Conservation (phyloP, 768 basidiomycete genomes). For the Serendipita vermifera region DNA sequence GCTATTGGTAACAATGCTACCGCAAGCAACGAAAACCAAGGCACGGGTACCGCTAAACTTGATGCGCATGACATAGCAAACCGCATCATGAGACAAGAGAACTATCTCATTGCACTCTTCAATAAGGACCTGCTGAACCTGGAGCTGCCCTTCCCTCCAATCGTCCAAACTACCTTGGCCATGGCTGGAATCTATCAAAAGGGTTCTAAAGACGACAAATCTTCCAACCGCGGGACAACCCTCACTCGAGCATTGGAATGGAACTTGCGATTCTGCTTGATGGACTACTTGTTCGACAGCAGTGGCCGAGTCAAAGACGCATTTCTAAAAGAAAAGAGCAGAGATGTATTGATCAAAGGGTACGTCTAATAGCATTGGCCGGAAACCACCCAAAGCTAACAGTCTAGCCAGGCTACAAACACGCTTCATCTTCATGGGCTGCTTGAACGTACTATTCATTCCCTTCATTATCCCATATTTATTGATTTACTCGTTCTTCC, state of each 20-base stretch:
- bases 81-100: constrained; percentile 94
- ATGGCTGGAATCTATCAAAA: constrained; percentile 20
- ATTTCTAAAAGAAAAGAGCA: constrained; percentile 77
- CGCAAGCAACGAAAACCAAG: constrained; percentile 34
- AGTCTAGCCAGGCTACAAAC: constrained; percentile 45
- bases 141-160: constrained; percentile 58
- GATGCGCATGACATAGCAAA: constrained; percentile 98
- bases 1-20: constrained; percentile 53
- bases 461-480: constrained; percentile 96
- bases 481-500: constrained; percentile 98
- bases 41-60: constrained; percentile 67
- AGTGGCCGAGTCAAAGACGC: constrained; percentile 81
- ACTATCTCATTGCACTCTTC: constrained; percentile 94
- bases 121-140: constrained; percentile 93
- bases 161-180: constrained; percentile 39
- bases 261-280: constrained; percentile 91
- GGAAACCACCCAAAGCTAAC: too few relatives aligned
- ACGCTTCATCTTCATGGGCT: constrained; percentile 93
- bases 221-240: constrained; percentile 39
- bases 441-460: constrained; percentile 87
- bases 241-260: constrained; percentile 89
- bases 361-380: too few relatives aligned
- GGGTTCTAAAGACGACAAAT: constrained; percentile 38
- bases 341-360: constrained; percentile 70
- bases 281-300: constrained; percentile 90